phyloP scores from a whole-genome alignment of 345 rosid species.

The Bruguiera parviflora region DNA sequence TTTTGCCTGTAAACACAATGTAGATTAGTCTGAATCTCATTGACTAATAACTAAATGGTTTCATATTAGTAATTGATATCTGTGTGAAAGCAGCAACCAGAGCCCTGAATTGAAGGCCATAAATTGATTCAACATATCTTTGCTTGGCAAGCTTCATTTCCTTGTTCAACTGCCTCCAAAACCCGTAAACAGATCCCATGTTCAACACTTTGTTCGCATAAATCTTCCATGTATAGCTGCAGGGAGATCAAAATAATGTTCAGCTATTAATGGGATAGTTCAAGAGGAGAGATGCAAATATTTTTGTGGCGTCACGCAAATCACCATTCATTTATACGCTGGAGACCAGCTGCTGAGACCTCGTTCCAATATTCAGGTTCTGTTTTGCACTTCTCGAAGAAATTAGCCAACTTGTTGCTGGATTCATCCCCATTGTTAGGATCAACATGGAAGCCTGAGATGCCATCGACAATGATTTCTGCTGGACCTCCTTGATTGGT shows the following conservation, averaged over 20 bases:
- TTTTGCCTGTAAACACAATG: slow-evolving; percentile 39
- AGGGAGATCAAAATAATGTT: not conserved
- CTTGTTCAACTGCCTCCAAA: slow-evolving; percentile 78
- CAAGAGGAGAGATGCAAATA: not conserved
- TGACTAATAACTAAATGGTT: not conserved
- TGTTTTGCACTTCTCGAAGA: slow-evolving; percentile 62
- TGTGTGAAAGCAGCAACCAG: slow-evolving; percentile 41
- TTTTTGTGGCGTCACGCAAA: not conserved
- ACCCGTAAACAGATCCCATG: slow-evolving; percentile 76
- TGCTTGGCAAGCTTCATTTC: slow-evolving; percentile 70
- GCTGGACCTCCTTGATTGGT: slow-evolving; percentile 96
- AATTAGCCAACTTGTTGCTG: slow-evolving; percentile 61
- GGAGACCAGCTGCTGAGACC: slow-evolving; percentile 59
- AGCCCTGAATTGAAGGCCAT: slow-evolving; percentile 65
- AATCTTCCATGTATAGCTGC: slow-evolving; percentile 93
- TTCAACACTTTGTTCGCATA: slow-evolving; percentile 63
- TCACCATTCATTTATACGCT: slow-evolving; percentile 81
- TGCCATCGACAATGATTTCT: slow-evolving; percentile 81
- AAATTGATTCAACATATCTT: slow-evolving; percentile 65
- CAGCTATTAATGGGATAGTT: not conserved
- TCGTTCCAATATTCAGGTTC: slow-evolving; percentile 58
- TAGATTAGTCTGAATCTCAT: not conserved
- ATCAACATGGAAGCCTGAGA: slow-evolving; percentile 85
- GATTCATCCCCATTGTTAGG: slow-evolving; percentile 82
- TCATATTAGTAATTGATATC: not conserved